Percentiles rank a stretch among this genome's conserved stretches.
These are phyloP conservation scores for Zymoseptoria crescenta DNA, from an alignment of 2,329 filamentous ascomycete genomes.

Conservation along the genomic window DNA sequence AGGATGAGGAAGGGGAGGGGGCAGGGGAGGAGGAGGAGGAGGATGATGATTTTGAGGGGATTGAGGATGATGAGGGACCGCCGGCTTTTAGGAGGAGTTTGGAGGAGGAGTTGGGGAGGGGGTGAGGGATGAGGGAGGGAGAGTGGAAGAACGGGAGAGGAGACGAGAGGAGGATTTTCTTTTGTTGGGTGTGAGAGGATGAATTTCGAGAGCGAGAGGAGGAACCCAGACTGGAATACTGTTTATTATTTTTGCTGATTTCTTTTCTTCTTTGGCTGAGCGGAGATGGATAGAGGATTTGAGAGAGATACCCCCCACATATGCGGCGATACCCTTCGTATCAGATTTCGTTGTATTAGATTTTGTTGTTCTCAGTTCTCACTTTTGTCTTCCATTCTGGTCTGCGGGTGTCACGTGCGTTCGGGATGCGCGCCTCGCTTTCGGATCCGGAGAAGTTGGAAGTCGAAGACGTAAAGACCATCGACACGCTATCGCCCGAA, in stretches of 20 bases:
- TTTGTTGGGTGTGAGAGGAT: neutral
- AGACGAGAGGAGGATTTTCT: neutral
- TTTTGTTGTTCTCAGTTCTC: no score
- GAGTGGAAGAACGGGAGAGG: no score
- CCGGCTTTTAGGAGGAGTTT: neutral
- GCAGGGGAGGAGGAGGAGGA: slow-evolving; percentile 44
- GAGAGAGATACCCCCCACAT: neutral
- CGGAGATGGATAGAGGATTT: neutral
- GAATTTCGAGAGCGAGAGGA: slow-evolving; percentile 1
- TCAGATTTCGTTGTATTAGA: neutral
- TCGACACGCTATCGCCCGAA: neutral
- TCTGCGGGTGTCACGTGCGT: neutral
- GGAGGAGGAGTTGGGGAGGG: neutral
- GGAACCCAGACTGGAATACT: slow-evolving; percentile 15
- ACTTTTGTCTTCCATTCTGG: no score
- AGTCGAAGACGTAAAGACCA: neutral
- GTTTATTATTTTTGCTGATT: slow-evolving; percentile 1
- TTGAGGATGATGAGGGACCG: neutral
- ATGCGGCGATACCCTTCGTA: neutral
- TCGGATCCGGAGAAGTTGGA: neutral
- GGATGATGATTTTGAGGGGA: slow-evolving; percentile 19
- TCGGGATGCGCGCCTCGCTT: neutral
- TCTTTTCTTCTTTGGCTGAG: neutral
- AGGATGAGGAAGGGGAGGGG: slow-evolving; percentile 46
- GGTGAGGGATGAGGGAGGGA: neutral